Base-by-base conservation (phyloP, 805 yeast genomes). In the Nakazawaea wyomingensis region DNA sequence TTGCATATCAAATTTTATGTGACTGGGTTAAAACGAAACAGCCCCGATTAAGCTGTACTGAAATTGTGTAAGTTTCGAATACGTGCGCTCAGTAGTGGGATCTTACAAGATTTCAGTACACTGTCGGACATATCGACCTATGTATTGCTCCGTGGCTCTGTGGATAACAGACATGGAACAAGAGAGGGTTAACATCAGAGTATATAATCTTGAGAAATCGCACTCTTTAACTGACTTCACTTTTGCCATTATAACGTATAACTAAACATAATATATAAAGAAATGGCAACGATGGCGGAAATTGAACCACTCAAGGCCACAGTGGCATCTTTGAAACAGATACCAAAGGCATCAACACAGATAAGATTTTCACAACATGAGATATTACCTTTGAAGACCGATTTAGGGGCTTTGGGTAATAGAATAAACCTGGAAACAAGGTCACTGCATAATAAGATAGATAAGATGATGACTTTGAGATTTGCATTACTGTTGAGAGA, bases 331-430 rank as follows among this genome's bases (percentile, higher is more conserved):
- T 34, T 34, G 32, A 26, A 17, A 21, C 39, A 26, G 5, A 13
- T 27, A 18, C 22, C 21, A 36, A 27, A 28, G 34, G 26, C 18
- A 20, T 17, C 37, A 34, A 34, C 34, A 20, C 32, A 21, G n/a
- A 34, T 44, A 27, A 48, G 34, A 28, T 41, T 50, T 28, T 18
- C 50, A 6, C 63, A 67, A 44, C 53, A 59, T n/a, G 85, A 80
- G 56, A 74, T 81, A 27, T 72, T 86, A 26, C 96, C 96, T 2
- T 70, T 78, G n/a, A 82, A 82, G 44, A 74, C 76, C n/a, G 95
- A 86, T 57, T 65, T 80, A 14, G 95, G 90, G 20, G 95, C 95
- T 5, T 67, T 86, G 41, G 95, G 81, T 37, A 87, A 87, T 69
- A 69, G 96, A 57, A 86, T 87, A 55, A 86, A 86, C 60, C 57